Base-by-base conservation (phyloP, 768 basidiomycete genomes). In the Tulasnella sp. region DNA sequence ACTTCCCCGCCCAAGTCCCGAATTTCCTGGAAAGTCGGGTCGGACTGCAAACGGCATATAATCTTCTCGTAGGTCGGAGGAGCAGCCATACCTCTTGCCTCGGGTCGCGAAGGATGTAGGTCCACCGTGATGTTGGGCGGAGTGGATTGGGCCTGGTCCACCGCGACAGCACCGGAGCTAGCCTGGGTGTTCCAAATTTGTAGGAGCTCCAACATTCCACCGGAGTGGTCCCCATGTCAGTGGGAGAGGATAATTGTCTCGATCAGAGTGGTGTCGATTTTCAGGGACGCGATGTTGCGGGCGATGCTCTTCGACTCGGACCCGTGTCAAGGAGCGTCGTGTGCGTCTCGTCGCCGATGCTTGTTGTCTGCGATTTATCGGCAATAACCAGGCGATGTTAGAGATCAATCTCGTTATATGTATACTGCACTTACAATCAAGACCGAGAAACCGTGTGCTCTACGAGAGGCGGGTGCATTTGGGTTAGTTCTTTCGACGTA, bases 391-490 rank as follows among this genome's bases (percentile, higher is more conserved):
- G 31, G 24, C 18, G 41, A 75, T 41, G 41, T 16, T n/a, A 72
- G 48, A 74, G 31, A 22, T 31, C 54, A 31, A 81, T 18, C n/a
- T 3, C 9, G n/a, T n/a, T 58, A 50, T 37, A 20, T 0, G 24
- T 4, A 34, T 46, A 48, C 42, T 9, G 42, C 6, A 83, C 90
- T 83, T 84, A 94, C 94, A 82, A 96, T 91, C 72, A 96, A 87
- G 46, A 90, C 92, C n/a, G 94, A 90, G 83, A 96, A 93, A 0
- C 95, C 95, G 86, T 96, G 95, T 1, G 94, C 94, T 5, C 94
- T 94, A 92, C 76, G 58, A 54, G 8, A 76, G 50, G 9, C 16
- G 22, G 75, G 37, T 18, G 58, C 22, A 46, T 48, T 83, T 72
- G 37, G 64, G 44, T 85, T 87, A 90, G 80, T 46, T 93, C 28